Evolutionary conservation across 345 rosid species (phyloP).

Genomic region (Ceriops zippeliana): DNA sequence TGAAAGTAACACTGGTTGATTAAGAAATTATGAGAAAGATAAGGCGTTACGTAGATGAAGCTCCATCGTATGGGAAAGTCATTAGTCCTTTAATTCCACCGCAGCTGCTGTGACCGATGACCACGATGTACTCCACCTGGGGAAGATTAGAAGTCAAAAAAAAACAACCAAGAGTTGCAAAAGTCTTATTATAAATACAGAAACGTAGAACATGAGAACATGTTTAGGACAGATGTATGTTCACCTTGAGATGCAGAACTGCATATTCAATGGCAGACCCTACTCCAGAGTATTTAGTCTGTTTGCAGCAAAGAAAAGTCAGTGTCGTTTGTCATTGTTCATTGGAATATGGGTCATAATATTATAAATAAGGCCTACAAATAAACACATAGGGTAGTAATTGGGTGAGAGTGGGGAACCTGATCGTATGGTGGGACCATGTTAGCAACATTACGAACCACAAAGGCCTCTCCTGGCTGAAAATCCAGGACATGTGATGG

Average conservation of each 20-base stretch:
- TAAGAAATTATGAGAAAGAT: background rate
- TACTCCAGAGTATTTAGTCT: constrained; percentile 51
- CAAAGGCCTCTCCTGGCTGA: constrained; percentile 92
- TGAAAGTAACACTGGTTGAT: background rate
- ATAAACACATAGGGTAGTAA: background rate
- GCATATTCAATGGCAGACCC: constrained; percentile 94
- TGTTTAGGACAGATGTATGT: background rate
- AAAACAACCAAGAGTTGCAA: background rate
- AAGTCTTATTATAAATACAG: background rate
- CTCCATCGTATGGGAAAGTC: constrained; percentile 74
- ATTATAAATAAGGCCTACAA: no score
- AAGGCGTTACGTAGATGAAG: constrained; percentile 55
- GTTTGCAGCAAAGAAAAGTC: constrained; percentile 6
- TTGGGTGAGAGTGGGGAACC: background rate
- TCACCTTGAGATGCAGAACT: constrained; percentile 88
- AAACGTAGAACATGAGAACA: background rate
- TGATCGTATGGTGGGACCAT: constrained; percentile 28
- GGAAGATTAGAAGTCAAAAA: background rate
- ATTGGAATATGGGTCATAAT: background rate
- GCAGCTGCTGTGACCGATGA: constrained; percentile 89
- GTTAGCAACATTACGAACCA: constrained; percentile 78
- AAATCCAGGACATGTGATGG: constrained; percentile 83
- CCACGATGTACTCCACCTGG: constrained; percentile 80
- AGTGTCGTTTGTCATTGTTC: background rate
- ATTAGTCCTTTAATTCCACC: constrained; percentile 98